A percentile compares a stretch with the other conserved stretches of the same genome.
Conservation (phyloP, 441 rosid genomes). For the Caryocar brasiliense region DNA sequence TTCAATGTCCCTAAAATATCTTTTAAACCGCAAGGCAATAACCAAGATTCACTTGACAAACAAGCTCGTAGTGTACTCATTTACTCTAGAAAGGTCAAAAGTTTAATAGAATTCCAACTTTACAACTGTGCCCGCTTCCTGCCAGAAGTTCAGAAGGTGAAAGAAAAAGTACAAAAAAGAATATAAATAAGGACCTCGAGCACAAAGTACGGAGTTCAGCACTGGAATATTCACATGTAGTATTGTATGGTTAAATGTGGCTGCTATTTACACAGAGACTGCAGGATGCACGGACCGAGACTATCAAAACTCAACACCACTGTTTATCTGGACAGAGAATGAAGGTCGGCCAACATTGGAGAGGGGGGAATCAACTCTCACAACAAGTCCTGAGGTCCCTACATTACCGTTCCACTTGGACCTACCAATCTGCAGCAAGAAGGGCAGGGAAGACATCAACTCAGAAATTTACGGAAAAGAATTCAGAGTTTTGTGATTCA, state of each 20-base stretch:
- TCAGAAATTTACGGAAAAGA: no score
- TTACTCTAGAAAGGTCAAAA: no score
- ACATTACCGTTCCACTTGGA: slow-evolving; percentile 85
- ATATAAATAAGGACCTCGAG: no score
- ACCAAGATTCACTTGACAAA: no score
- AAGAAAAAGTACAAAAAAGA: no score
- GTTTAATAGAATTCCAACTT: no score
- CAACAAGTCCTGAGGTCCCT: slow-evolving; percentile 69
- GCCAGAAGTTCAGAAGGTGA: no score
- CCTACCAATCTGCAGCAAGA: slow-evolving; percentile 54
- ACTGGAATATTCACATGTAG: slow-evolving; percentile 23
- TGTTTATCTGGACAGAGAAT: slow-evolving; percentile 72
- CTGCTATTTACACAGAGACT: slow-evolving; percentile 29
- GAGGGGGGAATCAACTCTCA: slow-evolving; percentile 67
- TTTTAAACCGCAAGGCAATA: no score
- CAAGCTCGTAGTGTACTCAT: no score
- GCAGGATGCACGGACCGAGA: not conserved
- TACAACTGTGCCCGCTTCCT: no score
- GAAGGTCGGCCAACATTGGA: slow-evolving; percentile 55
- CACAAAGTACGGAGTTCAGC: not conserved
- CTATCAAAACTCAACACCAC: slow-evolving; percentile 67
- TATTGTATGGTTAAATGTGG: not conserved
- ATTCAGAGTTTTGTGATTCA: no score
- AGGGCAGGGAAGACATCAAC: not conserved
- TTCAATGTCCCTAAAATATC: no score